Base-by-base conservation (phyloP, 805 yeast species). In the Candida cerambycidarum region DNA sequence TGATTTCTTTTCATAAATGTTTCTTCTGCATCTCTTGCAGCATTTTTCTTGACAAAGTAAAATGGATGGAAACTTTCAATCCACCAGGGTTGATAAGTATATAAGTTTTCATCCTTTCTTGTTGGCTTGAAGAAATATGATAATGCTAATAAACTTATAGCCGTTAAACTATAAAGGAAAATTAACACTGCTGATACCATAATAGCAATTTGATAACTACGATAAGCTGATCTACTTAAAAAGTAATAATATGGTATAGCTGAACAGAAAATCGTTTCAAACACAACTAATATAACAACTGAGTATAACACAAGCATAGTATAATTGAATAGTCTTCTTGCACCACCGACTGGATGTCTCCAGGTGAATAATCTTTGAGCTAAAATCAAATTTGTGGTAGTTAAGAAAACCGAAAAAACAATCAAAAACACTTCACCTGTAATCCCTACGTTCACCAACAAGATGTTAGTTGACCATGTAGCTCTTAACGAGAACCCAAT, bases 41-140 rank as follows among this genome's bases (percentile, higher is more conserved):
- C 79, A 42, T 72, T 71, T 44, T 71, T 73, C 50, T 71, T 67
- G n/a, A 80, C 82, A 62, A 71, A 85, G 60, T 85, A 85, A 40
- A 71, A 67, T 13, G 82, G 72, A 21, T 66, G 56, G 52, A 84
- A 83, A 5, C 79, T 72, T 60, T 81, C 80, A 56, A 85, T 79
- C 93, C 93, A 85, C 76, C 83, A 82, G 30, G 95, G 88, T 59
- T 80, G 86, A 59, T 78, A 84, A 50, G 80, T 79, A 54, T 76
- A 72, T 28, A 81, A 67, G 28, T 62, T 57, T 47, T 70, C 72
- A 48, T 78, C 79, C 37, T 62, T 65, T 28, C 65, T 45, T 11
- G 85, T 77, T n/a, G 88, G 80, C 43, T 75, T 74, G 57, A 81
- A 63, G 31, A 74, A 45, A 53, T 65, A 83, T 1, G 89, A 79